Base-by-base conservation (phyloP, 2,329 filamentous ascomycete genomes). In the Trichophyton equinum region DNA sequence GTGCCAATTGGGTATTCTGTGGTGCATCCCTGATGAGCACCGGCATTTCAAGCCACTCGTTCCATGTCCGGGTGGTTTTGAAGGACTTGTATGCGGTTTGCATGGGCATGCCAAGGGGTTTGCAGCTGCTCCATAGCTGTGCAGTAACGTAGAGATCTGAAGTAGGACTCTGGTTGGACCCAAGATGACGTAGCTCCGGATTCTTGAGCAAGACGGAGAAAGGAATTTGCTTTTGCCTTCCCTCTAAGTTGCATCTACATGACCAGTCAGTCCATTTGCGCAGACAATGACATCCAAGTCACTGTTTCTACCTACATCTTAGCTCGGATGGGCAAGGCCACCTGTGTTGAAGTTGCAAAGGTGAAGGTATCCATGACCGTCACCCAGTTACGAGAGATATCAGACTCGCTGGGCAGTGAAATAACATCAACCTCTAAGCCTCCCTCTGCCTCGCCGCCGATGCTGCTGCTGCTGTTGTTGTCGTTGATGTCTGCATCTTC, bases 21-120 rank as follows among this genome's bases (percentile, higher is more conserved):
- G 94, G 91, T 1, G 95, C 82, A 62, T 87, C 86, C 64, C 88
- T 86, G 73, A 96, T 94, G 3, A 85, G 82, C 63, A 97, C 85
- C 0, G 94, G 92, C 44, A 99, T 78, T 36, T 87, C 85, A 30
- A 99, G 82, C 94, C 95, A 99, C 77, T 97, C 92, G 71, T 95
- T 96, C 94, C 94, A 96, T 70, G 85, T 85, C 62, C 69, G 67
- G 33, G 62, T 84, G 40, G 82, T 82, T 71, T 91, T 90, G 72
- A 99, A 97, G 6, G 89, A 78, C 70, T 91, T 96, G 76, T 97
- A 97, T 25, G 90, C 83, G 2, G 94, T 99, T 73, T 97, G 92
- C 9, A 95, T 82, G 0, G 91, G 88, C 0, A 97, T 89, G 0
- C 91, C 95, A 66, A 99, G 77, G 40, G 92, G 91, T 72, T 99